Percentiles rank a stretch among this genome's conserved stretches.
Conservation (phyloP, 139 green algal genomes). For the Raphidocelis subcapitata region DNA sequence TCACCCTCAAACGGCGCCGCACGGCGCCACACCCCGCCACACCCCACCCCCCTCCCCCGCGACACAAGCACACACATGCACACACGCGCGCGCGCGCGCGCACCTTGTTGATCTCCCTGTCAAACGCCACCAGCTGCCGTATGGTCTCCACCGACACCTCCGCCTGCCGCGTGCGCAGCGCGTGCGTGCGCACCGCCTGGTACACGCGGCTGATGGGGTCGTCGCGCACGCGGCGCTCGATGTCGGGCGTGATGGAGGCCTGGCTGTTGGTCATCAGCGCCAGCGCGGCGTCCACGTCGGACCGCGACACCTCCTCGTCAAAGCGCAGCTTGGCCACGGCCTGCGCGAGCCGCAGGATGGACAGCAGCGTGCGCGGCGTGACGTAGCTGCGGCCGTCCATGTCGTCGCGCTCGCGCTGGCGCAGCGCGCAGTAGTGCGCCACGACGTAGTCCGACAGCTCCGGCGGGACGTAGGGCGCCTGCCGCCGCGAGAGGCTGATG, state of each 20-base stretch:
- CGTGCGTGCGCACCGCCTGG: conserved; percentile 24
- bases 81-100: neutral
- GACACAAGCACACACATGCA: neutral
- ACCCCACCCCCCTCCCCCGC: no score
- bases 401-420: conserved; percentile 63
- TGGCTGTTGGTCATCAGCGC: conserved; percentile 93
- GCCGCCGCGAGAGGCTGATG: conserved; percentile 62
- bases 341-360: conserved; percentile 85
- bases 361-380: conserved; percentile 95
- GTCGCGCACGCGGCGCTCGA: conserved; percentile 19
- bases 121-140: neutral
- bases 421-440: conserved; percentile 56
- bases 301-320: conserved; percentile 46
- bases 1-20: no score
- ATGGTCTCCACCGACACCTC: conserved; percentile 9
- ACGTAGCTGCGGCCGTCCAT: conserved; percentile 73
- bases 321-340: conserved; percentile 38
- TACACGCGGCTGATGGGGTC: conserved; percentile 64
- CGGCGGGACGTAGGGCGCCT: conserved; percentile 72
- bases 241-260: conserved; percentile 54
- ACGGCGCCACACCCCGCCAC: no score
- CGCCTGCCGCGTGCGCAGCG: conserved; percentile 4
- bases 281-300: conserved; percentile 94
- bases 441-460: conserved; percentile 69
- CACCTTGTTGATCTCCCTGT: conserved; percentile 15